A percentile compares a stretch with the other conserved stretches of the same genome.
Evolutionary conservation across 371 early-diverging fungal genomes (phyloP).

Genomic region (Mucor racemosus): DNA sequence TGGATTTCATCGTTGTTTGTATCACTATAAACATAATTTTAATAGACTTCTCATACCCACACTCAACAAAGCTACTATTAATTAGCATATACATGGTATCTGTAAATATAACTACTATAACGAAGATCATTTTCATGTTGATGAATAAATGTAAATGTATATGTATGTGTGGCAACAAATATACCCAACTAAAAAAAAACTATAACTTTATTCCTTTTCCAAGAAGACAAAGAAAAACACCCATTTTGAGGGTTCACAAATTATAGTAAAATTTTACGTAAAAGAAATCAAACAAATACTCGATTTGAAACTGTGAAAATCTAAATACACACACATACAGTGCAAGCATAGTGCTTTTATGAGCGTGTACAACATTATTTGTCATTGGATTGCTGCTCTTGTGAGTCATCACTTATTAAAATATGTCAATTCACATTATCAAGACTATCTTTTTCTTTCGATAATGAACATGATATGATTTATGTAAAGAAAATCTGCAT

Average conservation of each 20-base stretch:
- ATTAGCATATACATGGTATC: neutral
- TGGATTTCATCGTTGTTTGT: neutral
- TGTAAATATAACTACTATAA: neutral
- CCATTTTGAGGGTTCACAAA: constrained; percentile 3
- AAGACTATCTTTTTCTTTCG: neutral
- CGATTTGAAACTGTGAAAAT: neutral
- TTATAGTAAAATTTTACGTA: neutral
- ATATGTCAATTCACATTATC: neutral
- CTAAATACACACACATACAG: neutral
- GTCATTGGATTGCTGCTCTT: neutral
- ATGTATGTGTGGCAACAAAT: constrained; percentile 1
- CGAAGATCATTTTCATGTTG: neutral
- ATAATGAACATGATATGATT: neutral
- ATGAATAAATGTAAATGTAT: neutral
- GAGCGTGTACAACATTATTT: neutral
- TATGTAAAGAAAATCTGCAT: neutral
- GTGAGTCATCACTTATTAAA: neutral
- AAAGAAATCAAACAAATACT: neutral
- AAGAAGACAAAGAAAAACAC: neutral
- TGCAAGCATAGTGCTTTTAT: neutral
- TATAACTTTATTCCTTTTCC: neutral
- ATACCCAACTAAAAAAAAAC: neutral
- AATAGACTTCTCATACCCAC: constrained; percentile 9
- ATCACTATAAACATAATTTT: neutral
- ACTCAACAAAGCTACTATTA: neutral